Evolutionary conservation across 208 protist species (phyloP), one percentile per base, ranked within the genome.

Genomic region (Lotmaria passim): DNA sequence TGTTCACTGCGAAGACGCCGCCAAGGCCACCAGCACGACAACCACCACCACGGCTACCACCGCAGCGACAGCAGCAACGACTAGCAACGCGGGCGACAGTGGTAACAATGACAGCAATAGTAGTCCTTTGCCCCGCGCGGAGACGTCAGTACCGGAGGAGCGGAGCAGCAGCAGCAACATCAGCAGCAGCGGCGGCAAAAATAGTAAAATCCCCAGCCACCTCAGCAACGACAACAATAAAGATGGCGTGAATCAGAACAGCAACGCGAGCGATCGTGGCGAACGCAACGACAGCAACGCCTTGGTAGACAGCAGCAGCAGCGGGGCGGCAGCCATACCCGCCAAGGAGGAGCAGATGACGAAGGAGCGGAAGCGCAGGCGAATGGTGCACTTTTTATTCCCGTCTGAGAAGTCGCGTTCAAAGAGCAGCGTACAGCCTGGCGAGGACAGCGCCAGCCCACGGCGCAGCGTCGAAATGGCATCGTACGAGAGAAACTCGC

Each of bases 321-420:
- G 38, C 14, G 39, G 24, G 15, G 23, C 55, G n/a, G 1, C 36
- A 1, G 55, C 12, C 21, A 23, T 15, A 10, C 15, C 15, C 28
- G 28, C 50, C 50, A 39, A 23, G 17, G 30, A 55, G 33, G 52
- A 58, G 10, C 33, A 15, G 14, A 30, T 33, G 19, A 43, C 17
- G 5, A 44, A 46, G 6, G 57, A 50, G 3, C 57, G 26, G 10
- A 50, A 36, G 33, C 60, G 46, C n/a, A 56, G 43, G 30, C 60
- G 46, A 7, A 31, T 44, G 23, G 60, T 66, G 28, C 60, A 31
- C 34, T 66, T 66, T 34, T 34, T 53, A 15, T 53, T 66, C 12
- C 60, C 60, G 0, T 39, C 60, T 8, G 60, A 56, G 19, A 66
- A 56, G 34, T 43, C 46, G 10, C n/a, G 30, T 11, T 33, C 33